A percentile compares a stretch with the other conserved stretches of the same genome.
Evolutionary conservation across 805 yeast species (phyloP).

Genomic region (Isabelozyma heimii): DNA sequence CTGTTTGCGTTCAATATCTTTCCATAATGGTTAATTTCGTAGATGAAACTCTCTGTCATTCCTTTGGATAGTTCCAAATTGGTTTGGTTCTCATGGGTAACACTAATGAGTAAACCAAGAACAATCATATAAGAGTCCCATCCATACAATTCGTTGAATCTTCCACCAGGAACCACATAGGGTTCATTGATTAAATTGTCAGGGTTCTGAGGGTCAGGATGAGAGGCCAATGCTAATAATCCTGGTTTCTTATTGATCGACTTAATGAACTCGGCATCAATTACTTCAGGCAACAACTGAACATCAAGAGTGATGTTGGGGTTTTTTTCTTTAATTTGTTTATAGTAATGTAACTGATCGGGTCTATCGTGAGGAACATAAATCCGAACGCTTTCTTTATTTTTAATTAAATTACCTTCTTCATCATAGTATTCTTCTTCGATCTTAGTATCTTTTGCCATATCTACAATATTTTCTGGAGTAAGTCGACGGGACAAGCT

Average conservation of each 20-base stretch:
- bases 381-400: slow-evolving; percentile 65
- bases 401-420: slow-evolving; percentile 26
- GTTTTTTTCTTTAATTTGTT: slow-evolving; percentile 47
- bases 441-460: slow-evolving; percentile 79
- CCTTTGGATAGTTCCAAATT: slow-evolving; percentile 74
- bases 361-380: slow-evolving; percentile 69
- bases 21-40: slow-evolving; percentile 86
- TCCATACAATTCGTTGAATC: slow-evolving; percentile 94
- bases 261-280: slow-evolving; percentile 74
- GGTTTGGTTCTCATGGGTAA: slow-evolving; percentile 28
- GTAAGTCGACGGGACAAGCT: slow-evolving; percentile 71
- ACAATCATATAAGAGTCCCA: slow-evolving; percentile 98
- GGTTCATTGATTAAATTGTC: slow-evolving; percentile 63
- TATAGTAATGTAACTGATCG: slow-evolving; percentile 73
- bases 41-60: slow-evolving; percentile 89
- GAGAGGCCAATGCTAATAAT: slow-evolving; percentile 74
- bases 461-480: slow-evolving; percentile 55
- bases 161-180: slow-evolving; percentile 95
- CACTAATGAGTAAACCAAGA: slow-evolving; percentile 71
- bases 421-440: slow-evolving; percentile 43
- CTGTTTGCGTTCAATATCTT: slow-evolving; percentile 93
- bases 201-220: slow-evolving; percentile 53
- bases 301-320: slow-evolving; percentile 67
- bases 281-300: slow-evolving; percentile 68
- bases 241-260: slow-evolving; percentile 85